Base-by-base conservation (phyloP, 805 yeast genomes). In the Diddensiella caesifluorescens region DNA sequence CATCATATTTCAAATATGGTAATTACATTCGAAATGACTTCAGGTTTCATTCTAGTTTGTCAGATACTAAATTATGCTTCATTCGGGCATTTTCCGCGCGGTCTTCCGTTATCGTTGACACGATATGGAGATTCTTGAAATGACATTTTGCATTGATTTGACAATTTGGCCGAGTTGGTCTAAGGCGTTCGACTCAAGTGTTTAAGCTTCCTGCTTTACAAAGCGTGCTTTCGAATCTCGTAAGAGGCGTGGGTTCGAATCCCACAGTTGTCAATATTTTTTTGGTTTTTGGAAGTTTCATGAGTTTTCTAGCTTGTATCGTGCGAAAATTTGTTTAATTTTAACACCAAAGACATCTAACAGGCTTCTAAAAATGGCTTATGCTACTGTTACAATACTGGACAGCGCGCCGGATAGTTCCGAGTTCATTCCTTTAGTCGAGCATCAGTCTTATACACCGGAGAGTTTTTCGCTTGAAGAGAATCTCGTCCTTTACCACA, bases 191-290 rank as follows among this genome's bases (percentile, higher is more conserved):
- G 51, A 47, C 51, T 47, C 74, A 75, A 73, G 79, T 75, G 74
- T 73, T 74, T 19, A 28, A 77, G 80, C 83, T 77, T 80, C 79
- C 42, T 37, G 31, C 39, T 39, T 37, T 12, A 9, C 38, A 35
- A 47, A 41, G 44, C 46, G 51, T 36, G 51, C 33, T 41, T 47
- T 47, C 51, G 51, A 44, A 76, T 79, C 83, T 78, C 83, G 78
- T 67, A 82, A 82, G 83, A 76, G 83, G 83, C 84, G 83, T 74
- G 84, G 80, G 84, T 79, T 79, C 84, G 83, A 79, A 79, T 77
- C 84, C 80, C 84, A 75, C 82, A 78, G 79, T 75, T 77, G 77
- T 79, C 84, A 79, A 51, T 58, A 61, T 62, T 58, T 66, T 65
- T 61, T 61, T 59, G 47, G 15, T 15, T 38, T n/a, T 33, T 39